Percentiles rank a stretch among this genome's conserved stretches.
phyloP scores from a whole-genome alignment of 139 green algal genomes.

The Marvania coccoides region DNA sequence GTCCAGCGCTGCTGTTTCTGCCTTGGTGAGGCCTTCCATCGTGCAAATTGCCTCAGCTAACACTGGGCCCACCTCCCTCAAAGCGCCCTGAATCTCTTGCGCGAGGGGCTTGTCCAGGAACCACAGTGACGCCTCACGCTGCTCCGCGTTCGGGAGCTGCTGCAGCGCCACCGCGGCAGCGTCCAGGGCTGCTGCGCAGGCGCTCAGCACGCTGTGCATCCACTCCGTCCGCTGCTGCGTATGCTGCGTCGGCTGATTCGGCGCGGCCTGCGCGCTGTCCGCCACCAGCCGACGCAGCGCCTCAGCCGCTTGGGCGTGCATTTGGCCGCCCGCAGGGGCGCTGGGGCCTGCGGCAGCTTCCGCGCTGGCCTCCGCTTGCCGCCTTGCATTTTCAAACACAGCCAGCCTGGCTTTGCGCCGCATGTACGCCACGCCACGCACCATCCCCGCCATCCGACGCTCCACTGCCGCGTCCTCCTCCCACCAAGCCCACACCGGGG shows the following conservation, averaged over 20 bases:
- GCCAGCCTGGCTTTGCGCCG: neutral
- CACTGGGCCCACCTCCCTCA: neutral
- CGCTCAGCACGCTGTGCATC: neutral
- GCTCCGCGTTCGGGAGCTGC: neutral
- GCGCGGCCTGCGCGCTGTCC: neutral
- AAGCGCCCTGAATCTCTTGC: neutral
- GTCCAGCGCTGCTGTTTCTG: neutral
- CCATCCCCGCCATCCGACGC: neutral
- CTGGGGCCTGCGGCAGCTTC: neutral
- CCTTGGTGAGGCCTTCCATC: neutral
- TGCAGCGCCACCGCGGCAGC: neutral
- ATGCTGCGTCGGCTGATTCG: neutral
- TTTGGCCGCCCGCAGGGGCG: neutral
- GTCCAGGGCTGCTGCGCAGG: neutral
- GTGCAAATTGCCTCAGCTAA: neutral
- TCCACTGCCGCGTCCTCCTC: neutral
- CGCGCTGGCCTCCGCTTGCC: neutral
- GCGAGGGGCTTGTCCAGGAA: neutral
- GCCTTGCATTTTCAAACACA: neutral
- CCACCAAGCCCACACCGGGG: neutral
- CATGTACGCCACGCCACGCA: neutral
- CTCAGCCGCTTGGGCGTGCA: neutral
- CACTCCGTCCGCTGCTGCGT: neutral
- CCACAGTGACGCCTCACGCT: neutral
- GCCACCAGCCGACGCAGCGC: neutral